These are phyloP conservation scores for Diospyros lotus DNA, from an alignment of 148 eudicot species.

Conservation along the genomic window DNA sequence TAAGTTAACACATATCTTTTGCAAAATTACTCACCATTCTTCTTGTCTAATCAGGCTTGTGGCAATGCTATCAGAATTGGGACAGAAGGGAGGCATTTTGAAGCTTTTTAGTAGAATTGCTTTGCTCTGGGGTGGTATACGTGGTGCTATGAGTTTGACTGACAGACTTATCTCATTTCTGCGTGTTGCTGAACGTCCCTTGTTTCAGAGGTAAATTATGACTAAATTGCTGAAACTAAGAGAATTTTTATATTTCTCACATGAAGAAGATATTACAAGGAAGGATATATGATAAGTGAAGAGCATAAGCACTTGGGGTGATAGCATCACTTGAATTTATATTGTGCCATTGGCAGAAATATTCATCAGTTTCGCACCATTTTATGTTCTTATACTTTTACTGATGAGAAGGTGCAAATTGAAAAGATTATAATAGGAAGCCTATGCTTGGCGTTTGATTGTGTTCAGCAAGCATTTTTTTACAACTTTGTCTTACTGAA, in stretches of 20 bases:
- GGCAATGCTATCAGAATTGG: conserved; percentile 70
- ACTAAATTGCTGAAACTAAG: neutral
- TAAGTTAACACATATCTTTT: neutral
- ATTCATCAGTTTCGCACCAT: neutral
- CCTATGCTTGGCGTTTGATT: neutral
- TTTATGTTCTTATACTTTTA: neutral
- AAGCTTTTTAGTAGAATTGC: conserved; percentile 78
- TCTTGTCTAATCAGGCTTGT: conserved; percentile 57
- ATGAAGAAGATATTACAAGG: neutral
- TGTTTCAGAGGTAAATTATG: conserved; percentile 63
- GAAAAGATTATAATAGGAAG: neutral
- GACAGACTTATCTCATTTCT: conserved; percentile 67
- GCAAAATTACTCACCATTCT: conserved; percentile 1
- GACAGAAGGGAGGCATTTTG: conserved; percentile 80
- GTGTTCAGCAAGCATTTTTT: neutral
- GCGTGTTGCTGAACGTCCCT: conserved; percentile 74
- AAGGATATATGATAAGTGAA: neutral
- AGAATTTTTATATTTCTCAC: neutral
- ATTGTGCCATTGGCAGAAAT: neutral
- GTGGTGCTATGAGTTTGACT: conserved; percentile 97
- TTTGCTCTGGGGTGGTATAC: conserved; percentile 95
- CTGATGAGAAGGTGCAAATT: neutral
- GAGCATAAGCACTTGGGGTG: neutral
- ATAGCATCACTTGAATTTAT: neutral
- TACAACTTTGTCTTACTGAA: neutral